Evolutionary conservation across 352 stramenopile genomes (phyloP).

Genomic region (Phytophthora parvispora): DNA sequence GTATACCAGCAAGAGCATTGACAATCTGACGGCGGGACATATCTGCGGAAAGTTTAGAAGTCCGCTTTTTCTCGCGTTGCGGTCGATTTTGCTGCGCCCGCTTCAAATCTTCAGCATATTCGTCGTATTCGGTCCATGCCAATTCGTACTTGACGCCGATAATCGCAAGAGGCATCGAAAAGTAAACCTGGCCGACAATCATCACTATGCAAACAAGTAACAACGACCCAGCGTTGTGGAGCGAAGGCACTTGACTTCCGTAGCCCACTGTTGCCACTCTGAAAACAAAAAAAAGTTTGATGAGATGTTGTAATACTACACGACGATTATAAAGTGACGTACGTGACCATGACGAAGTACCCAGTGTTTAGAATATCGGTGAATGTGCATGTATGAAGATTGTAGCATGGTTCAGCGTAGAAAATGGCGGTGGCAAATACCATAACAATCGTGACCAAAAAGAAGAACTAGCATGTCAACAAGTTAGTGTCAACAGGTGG

Average conservation of each 20-base stretch:
- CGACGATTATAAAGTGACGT: constrained; percentile 7
- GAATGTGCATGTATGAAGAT: constrained; percentile 58
- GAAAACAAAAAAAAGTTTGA: background rate
- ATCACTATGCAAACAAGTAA: constrained; percentile 55
- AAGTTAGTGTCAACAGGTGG: too few species aligned
- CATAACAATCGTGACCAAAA: constrained; percentile 65
- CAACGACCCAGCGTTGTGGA: constrained; percentile 46
- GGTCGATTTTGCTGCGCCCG: background rate
- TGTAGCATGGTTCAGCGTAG: constrained; percentile 67
- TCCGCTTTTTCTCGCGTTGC: background rate
- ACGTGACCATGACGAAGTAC: constrained; percentile 76
- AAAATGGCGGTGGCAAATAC: constrained; percentile 65
- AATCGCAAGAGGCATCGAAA: constrained; percentile 69
- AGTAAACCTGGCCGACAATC: constrained; percentile 64
- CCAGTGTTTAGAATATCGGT: constrained; percentile 71
- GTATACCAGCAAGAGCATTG: background rate
- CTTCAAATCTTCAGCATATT: constrained; percentile 9
- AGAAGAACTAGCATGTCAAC: too few species aligned
- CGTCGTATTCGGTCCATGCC: constrained; percentile 43
- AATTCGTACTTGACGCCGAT: constrained; percentile 65
- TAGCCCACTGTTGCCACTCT: constrained; percentile 70
- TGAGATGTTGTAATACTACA: background rate
- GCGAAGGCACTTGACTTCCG: constrained; percentile 56
- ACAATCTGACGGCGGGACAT: constrained; percentile 10
- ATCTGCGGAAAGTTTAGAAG: constrained; percentile 7